Conservation (phyloP, 164 flowering plant genomes). For the Cinnamomum micranthum region DNA sequence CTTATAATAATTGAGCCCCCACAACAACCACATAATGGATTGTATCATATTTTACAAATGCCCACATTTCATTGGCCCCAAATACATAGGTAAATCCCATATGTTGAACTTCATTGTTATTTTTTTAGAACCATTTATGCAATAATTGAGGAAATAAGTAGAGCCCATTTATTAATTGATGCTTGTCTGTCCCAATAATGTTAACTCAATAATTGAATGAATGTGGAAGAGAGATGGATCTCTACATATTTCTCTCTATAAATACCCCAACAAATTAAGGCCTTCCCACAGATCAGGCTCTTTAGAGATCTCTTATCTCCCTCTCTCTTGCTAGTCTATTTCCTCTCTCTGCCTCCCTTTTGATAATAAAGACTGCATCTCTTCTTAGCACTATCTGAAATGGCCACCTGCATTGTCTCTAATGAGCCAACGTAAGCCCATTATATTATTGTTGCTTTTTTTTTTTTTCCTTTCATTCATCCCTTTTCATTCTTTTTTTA, state of each 20-base stretch:
- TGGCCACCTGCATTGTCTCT: slow-evolving; percentile 13
- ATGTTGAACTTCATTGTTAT: neutral
- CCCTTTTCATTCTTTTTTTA: neutral
- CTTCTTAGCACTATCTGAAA: neutral
- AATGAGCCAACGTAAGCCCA: slow-evolving; percentile 11
- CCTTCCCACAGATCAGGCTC: neutral
- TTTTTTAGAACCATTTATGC: neutral
- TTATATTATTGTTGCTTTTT: neutral
- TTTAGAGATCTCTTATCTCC: neutral
- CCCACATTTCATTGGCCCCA: neutral
- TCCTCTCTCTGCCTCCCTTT: too few species aligned
- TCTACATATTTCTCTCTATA: neutral
- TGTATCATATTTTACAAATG: neutral
- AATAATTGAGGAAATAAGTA: neutral
- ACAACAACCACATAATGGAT: neutral
- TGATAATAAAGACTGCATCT: neutral
- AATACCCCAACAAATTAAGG: neutral
- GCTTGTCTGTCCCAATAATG: neutral
- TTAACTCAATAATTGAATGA: slow-evolving; percentile 1
- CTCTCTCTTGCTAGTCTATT: neutral
- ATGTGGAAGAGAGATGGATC: neutral
- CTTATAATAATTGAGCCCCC: too few species aligned
- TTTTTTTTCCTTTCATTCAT: neutral
- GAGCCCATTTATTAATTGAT: neutral
- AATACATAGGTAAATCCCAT: neutral